phyloP scores from a whole-genome alignment of 2,329 filamentous ascomycete genomes.

The Cladosporium colombiae region DNA sequence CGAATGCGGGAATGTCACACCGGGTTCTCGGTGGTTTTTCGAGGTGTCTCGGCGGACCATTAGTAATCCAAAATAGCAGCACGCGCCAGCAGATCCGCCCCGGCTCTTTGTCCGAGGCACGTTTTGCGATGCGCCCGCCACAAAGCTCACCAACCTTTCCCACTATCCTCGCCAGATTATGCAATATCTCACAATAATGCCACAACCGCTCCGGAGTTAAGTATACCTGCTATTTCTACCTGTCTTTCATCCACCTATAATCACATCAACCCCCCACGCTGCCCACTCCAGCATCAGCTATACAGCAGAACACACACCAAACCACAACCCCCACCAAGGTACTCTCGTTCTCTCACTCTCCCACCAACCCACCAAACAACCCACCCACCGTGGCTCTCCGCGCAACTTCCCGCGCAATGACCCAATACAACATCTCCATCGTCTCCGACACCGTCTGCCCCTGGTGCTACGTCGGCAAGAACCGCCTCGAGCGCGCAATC shows the following conservation, averaged over 20 bases:
- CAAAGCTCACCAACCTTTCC: conserved; percentile 9
- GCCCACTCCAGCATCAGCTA: background rate
- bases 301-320: background rate
- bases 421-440: conserved; percentile 73
- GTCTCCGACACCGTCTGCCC: conserved; percentile 83
- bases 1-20: background rate
- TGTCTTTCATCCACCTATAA: background rate
- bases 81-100: conserved; percentile 1
- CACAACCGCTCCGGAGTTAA: conserved; percentile 2
- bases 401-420: conserved; percentile 55
- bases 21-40: conserved; percentile 5
- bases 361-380: background rate
- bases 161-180: conserved; percentile 9
- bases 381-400: conserved; percentile 28
- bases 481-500: conserved; percentile 73
- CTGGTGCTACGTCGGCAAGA: conserved; percentile 75
- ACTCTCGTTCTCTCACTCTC: background rate
- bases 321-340: background rate
- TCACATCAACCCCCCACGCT: background rate
- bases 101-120: conserved; percentile 17
- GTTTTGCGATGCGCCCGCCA: background rate
- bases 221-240: conserved; percentile 4
- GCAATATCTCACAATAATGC: conserved; percentile 6
- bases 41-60: conserved; percentile 1
- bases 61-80: conserved; percentile 1